Evolutionary conservation across 305 asterid genomes (phyloP).

Genomic region (Petunia hybrid): DNA sequence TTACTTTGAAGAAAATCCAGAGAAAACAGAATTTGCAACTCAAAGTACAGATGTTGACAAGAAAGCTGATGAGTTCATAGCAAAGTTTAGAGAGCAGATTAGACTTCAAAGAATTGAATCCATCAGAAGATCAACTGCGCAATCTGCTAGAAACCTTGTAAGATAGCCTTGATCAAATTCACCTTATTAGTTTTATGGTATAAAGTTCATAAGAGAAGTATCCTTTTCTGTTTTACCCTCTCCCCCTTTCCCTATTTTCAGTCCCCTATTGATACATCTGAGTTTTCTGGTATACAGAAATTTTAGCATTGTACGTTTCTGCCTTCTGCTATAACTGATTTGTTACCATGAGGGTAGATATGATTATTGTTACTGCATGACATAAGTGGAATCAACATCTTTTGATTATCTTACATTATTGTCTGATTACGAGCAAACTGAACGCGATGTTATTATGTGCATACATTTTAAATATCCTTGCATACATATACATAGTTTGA

Average conservation of each 20-base stretch:
- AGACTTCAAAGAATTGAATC: slow-evolving; percentile 85
- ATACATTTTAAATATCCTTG: too few species aligned
- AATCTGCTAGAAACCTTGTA: slow-evolving; percentile 54
- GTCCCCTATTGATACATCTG: background rate
- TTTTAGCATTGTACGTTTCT: slow-evolving; percentile 2
- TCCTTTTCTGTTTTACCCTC: background rate
- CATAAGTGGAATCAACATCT: background rate
- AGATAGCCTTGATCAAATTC: slow-evolving; percentile 33
- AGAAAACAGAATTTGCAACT: slow-evolving; percentile 30
- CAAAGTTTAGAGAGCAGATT: slow-evolving; percentile 91
- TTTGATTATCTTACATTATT: background rate
- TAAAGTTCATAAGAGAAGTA: background rate
- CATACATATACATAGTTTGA: too few species aligned
- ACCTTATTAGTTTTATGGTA: slow-evolving; percentile 8
- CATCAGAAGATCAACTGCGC: slow-evolving; percentile 72
- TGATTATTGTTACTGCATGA: background rate
- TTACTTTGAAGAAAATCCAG: slow-evolving; percentile 41
- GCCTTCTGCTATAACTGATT: slow-evolving; percentile 13
- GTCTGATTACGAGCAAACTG: too few species aligned
- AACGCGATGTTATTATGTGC: too few species aligned
- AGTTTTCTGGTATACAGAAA: slow-evolving; percentile 23
- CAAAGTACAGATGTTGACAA: slow-evolving; percentile 72
- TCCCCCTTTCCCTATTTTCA: too few species aligned
- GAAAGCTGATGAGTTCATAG: slow-evolving; percentile 96
- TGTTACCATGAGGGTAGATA: slow-evolving; percentile 9